Conservation (phyloP, 371 early-diverging fungal genomes). For the Syncephalastrum sp. region DNA sequence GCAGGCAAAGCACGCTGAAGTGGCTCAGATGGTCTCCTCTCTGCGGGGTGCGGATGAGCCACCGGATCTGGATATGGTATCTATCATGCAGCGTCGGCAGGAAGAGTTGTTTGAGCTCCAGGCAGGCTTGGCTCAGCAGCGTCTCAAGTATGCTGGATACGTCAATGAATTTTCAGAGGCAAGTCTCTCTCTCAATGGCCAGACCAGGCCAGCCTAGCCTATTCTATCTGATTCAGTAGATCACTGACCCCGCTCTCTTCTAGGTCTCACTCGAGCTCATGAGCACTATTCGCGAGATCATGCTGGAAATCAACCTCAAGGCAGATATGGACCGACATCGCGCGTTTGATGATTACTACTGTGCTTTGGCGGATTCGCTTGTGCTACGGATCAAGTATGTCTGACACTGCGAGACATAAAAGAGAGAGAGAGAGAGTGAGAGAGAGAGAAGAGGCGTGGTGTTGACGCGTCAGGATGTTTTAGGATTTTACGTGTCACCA, state of each 20-base stretch:
- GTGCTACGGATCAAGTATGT: conserved; percentile 17
- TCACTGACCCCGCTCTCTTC: too few relatives aligned
- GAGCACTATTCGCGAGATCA: too few relatives aligned
- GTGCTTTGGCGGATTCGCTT: conserved; percentile 11
- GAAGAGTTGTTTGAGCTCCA: conserved; percentile 4
- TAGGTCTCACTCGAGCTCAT: too few relatives aligned
- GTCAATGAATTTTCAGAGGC: conserved; percentile 12
- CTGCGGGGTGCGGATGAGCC: not conserved
- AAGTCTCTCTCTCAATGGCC: not conserved
- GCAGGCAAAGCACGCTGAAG: conserved; percentile 10
- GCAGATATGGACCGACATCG: too few relatives aligned
- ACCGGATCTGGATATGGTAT: not conserved
- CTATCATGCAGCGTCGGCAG: conserved; percentile 3
- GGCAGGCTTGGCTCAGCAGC: not conserved
- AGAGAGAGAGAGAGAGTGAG: not conserved
- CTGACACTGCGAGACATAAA: too few relatives aligned
- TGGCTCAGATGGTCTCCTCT: not conserved
- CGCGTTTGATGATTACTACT: conserved; percentile 14
- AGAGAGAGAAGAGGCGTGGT: not conserved
- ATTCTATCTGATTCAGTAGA: too few relatives aligned
- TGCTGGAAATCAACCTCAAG: too few relatives aligned
- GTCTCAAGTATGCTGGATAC: not conserved
- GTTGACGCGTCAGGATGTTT: not conserved
- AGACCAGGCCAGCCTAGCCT: too few relatives aligned
- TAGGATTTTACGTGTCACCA: conserved; percentile 13